Base-by-base conservation (phyloP, 2,329 filamentous ascomycete species). In the Xylaria sp. region DNA sequence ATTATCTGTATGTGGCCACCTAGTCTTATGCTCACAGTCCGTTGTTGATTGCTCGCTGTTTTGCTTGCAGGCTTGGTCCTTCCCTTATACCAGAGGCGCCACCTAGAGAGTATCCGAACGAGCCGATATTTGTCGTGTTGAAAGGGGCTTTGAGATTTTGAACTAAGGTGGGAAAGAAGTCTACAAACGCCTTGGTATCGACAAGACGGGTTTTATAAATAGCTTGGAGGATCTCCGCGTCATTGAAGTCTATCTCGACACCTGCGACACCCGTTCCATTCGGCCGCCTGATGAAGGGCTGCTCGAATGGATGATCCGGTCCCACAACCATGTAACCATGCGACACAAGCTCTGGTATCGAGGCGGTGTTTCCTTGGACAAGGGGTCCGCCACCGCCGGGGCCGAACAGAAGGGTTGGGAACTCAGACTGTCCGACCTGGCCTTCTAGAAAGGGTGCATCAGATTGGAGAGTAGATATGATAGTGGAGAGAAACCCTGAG, bases 301-400 rank as follows among this genome's bases (percentile, higher is more conserved):
- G 72, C 60, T 74, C 70, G 12, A 66, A 72, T 2, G 70, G 64
- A 33, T 74, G 72, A 23, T 74, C 72, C 15, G 73, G 43, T 11
- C 69, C 71, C 19, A 71, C 64, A 12, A 74, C 63, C 9, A 61
- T 62, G 47, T 73, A 74, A 3, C 72, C 72, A 49, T 70, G 53
- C 5, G 66, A 68, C 0, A 59, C 66, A 6, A 70, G 47, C 21
- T 70, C 69, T 4, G 68, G 62, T 4, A 71, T 49, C 6, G 70
- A 45, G 19, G 66, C 67, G 3, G 67, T 71, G 28, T 63, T 66
- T 11, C 60, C 59, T 19, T 71, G 67, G 17, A 65, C 57, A 1
- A 65, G 64, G 9, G 66, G 65, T 6, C 70, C 67, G 4, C 64
- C 65, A 14, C 61, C 68, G 14, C 68, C 66, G 1, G 68, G 64